Base-by-base conservation (phyloP, 2,329 filamentous ascomycete genomes). In the Cercospora sesami region DNA sequence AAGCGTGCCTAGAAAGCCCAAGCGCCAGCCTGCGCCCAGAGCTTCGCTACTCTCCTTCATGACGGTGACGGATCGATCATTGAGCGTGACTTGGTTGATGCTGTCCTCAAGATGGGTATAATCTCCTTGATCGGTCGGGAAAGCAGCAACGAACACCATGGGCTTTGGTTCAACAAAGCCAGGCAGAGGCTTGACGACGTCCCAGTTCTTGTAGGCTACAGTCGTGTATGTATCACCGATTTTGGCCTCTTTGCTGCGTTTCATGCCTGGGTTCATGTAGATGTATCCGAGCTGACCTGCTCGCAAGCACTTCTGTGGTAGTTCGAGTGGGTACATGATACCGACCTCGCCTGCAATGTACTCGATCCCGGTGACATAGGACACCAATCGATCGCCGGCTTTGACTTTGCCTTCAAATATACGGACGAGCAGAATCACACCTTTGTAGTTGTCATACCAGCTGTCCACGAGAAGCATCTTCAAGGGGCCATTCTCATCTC, bases 91-190 rank as follows among this genome's bases (percentile, higher is more conserved):
- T 78, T 98, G 94, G 69, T 91, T 90, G 77, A 99, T 97, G 79
- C 93, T 97, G 79, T 98, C 94, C 71, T 96, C 92, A 4, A 99
- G 83, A 76, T 93, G 91, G 53, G 87, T 86, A 77, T 96, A 94
- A 78, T 97, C 92, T 74, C 89, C 85, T 73, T 96, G 93, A 75
- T 99, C 94, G 0, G 94, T 93, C 0, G 95, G 95, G 75, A 97
- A 99, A 0, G 95, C 95, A 0, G 94, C 94, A 4, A 99, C 95
- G 74, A 99, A 99, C 4, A 99, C 95, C 95, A 99, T 99, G 5
- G 94, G 91, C 79, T 99, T 96, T 1, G 95, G 94, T 79, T 99
- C 95, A 77, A 97, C 94, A 69, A 99, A 99, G 2, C 94, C 95
- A 0, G 93, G 93, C 64, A 94, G 90, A 12, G 92, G 89, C 78